Evolutionary conservation across 306 rosid genomes (phyloP).

Genomic region (Cicer bijugum): DNA sequence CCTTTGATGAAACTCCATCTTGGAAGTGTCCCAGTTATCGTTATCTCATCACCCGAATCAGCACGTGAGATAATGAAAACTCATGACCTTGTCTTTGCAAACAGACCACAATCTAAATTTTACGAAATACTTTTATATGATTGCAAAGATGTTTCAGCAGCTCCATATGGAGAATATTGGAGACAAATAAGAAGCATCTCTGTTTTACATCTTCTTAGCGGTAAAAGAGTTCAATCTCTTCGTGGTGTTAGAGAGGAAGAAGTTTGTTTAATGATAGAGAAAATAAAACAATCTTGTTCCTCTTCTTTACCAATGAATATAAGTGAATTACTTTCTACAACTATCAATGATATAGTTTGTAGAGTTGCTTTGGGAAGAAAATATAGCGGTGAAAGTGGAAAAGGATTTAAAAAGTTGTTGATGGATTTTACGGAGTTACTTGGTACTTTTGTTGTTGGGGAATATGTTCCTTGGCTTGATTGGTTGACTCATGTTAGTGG

Average conservation of each 20-base stretch:
- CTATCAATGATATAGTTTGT: constrained; percentile 54
- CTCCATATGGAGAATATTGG: constrained; percentile 64
- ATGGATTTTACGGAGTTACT: constrained; percentile 44
- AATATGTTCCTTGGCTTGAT: constrained; percentile 63
- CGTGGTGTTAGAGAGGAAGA: constrained; percentile 47
- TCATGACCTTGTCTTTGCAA: constrained; percentile 49
- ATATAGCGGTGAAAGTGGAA: constrained; percentile 43
- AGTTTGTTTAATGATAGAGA: constrained; percentile 21
- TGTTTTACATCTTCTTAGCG: constrained; percentile 47
- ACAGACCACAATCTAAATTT: constrained; percentile 26
- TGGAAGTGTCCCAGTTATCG: constrained; percentile 49
- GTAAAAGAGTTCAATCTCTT: constrained; percentile 43
- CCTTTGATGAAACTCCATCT: constrained; percentile 59
- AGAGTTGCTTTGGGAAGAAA: constrained; percentile 63
- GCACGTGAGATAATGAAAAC: constrained; percentile 59
- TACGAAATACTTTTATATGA: constrained; percentile 48
- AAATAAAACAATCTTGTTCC: constrained; percentile 36
- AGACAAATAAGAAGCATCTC: constrained; percentile 52
- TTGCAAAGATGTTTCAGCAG: constrained; percentile 47
- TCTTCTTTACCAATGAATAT: constrained; percentile 43
- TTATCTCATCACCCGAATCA: constrained; percentile 51
- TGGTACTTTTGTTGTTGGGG: constrained; percentile 52
- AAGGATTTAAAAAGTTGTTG: constrained; percentile 44
- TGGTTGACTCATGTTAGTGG: constrained; percentile 56
- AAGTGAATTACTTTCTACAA: constrained; percentile 40